Base-by-base conservation (phyloP, 1,284 basidiomycete species). In the Microbotryomycetes sp. region DNA sequence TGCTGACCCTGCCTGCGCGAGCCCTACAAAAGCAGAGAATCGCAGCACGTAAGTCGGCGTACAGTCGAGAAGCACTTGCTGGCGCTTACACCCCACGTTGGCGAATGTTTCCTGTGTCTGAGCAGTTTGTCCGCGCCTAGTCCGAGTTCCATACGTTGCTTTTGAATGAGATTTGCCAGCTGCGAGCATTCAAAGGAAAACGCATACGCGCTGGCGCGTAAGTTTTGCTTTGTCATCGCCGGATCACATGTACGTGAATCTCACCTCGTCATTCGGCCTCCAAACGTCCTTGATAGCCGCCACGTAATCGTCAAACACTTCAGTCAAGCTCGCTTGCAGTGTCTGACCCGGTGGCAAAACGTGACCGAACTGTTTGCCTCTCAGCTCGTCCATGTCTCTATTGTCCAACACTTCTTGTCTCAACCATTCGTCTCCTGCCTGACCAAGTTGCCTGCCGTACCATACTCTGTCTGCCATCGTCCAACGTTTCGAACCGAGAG, bases 101-200 rank as follows among this genome's bases (percentile, higher is more conserved):
- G 64, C 31, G 59, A 61, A 29, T 68, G 51, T 55, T 68, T 68
- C 26, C 66, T 56, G n/a, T 64, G 59, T 3, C 66, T 27, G 13
- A 68, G 28, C 11, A 52, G 61, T 16, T 64, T 64, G 2, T 56
- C 64, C 9, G 35, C 35, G 4, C 66, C 66, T 3, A 68, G 54
- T 0, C 66, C 66, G 1, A 68, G 57, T 45, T 68, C 66, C 59
- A 68, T 66, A 18, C 66, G 24, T 45, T 66, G 64, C 24, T 58
- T 59, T 4, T 64, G 54, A 3, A 68, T 53, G 24, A 66, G 47
- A 2, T 28, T 35, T 0, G 61, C 54, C 9, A 68, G 57, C 53
- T 67, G 61, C 35, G 18, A 45, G 11, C 3, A 3, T 18, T n/a
- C 53, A 9, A 5, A n/a, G 15, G 7, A 15, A 24, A 51, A 5